A percentile compares a stretch with the other conserved stretches of the same genome.
Conservation (phyloP, 2,329 filamentous ascomycete species). For the Tolypocladium cylindrosporum region DNA sequence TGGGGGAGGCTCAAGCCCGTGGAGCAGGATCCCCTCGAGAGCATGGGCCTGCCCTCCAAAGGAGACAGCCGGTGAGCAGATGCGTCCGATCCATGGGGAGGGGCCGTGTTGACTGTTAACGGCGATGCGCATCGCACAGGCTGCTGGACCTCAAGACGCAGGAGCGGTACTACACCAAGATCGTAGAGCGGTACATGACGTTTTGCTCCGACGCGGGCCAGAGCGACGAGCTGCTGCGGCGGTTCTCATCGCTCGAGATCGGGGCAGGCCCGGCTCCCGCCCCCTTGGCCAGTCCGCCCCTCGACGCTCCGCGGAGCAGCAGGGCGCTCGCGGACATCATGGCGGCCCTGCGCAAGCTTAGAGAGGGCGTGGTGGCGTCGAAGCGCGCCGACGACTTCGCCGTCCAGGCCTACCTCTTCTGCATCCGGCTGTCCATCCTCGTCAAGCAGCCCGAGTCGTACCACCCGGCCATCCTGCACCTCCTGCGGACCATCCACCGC, state of each 20-base stretch:
- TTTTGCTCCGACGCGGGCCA: constrained; percentile 71
- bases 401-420: constrained; percentile 84
- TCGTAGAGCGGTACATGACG: constrained; percentile 79
- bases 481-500: constrained; percentile 63
- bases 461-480: constrained; percentile 72
- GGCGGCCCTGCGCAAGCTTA: constrained; percentile 78
- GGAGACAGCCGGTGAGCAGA: constrained; percentile 66
- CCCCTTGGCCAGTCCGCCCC: neutral
- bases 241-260: constrained; percentile 55
- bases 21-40: constrained; percentile 66
- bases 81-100: neutral
- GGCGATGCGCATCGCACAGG: constrained; percentile 26
- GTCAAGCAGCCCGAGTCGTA: constrained; percentile 80
- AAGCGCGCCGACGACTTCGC: constrained; percentile 71
- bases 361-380: constrained; percentile 78
- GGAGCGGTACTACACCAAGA: constrained; percentile 77
- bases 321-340: constrained; percentile 66
- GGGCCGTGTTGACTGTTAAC: neutral
- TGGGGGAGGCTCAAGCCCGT: constrained; percentile 67
- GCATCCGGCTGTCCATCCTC: constrained; percentile 73
- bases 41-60: constrained; percentile 79
- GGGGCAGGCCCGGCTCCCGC: neutral
- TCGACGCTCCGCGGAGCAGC: constrained; percentile 25
- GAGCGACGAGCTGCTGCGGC: constrained; percentile 61
- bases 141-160: constrained; percentile 68